These are phyloP conservation scores for Botryobasidium botryosum DNA, from an alignment of 768 basidiomycete species.

Conservation along the genomic window DNA sequence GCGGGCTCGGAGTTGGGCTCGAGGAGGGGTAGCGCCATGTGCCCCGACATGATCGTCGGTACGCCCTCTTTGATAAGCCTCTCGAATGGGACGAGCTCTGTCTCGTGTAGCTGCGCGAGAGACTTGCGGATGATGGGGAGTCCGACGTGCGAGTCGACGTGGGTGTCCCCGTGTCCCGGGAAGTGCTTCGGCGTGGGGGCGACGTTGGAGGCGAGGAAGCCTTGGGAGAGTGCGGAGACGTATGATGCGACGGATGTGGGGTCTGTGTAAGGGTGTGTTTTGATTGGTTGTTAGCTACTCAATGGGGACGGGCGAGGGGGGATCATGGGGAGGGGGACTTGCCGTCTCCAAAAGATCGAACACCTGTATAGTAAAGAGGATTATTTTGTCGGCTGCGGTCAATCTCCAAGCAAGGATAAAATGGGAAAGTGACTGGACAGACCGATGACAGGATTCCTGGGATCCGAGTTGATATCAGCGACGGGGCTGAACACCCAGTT, in stretches of 20 bases:
- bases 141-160: conserved; percentile 51
- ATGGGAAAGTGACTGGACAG: no score
- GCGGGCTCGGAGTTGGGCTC: conserved; percentile 36
- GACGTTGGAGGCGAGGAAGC: conserved; percentile 31
- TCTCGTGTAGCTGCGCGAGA: conserved; percentile 24
- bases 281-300: no score
- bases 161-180: conserved; percentile 59
- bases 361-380: no score
- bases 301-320: no score
- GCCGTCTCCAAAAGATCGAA: no score
- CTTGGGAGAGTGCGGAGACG: conserved; percentile 30
- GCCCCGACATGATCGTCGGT: conserved; percentile 54
- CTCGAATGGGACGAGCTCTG: conserved; percentile 44
- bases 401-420: no score
- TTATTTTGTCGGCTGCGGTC: no score
- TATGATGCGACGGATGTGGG: conserved; percentile 34
- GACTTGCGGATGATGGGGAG: conserved; percentile 44
- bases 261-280: no score
- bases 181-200: conserved; percentile 56
- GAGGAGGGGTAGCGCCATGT: conserved; percentile 48
- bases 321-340: no score
- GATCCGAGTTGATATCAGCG: conserved; percentile 55
- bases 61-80: conserved; percentile 26
- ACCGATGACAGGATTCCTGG: conserved; percentile 57
- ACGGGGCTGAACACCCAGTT: conserved; percentile 59